Conservation (phyloP, 306 rosid species). For the Malus asiatica region DNA sequence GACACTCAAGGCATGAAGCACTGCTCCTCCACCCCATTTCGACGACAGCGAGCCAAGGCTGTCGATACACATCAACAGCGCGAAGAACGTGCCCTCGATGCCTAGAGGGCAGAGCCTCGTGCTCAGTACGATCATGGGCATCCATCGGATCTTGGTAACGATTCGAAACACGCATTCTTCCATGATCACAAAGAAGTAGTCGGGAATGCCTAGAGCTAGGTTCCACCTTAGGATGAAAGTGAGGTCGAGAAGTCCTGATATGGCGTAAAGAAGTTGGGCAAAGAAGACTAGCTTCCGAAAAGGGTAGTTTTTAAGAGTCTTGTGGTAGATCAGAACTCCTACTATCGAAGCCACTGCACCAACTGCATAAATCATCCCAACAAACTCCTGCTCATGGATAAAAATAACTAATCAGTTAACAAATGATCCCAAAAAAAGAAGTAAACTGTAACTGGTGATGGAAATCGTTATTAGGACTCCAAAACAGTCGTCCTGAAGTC, state of each 20-base stretch:
- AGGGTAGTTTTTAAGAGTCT: conserved; percentile 46
- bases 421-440: not conserved
- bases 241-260: conserved; percentile 57
- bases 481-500: too few relatives aligned
- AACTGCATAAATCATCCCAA: conserved; percentile 65
- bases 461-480: too few relatives aligned
- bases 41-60: conserved; percentile 49
- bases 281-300: conserved; percentile 47
- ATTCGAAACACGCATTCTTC: conserved; percentile 49
- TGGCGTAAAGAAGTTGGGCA: conserved; percentile 54
- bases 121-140: conserved; percentile 68
- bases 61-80: conserved; percentile 63
- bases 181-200: conserved; percentile 43
- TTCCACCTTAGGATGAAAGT: conserved; percentile 63
- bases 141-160: conserved; percentile 50
- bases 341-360: conserved; percentile 60
- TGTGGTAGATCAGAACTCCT: conserved; percentile 81
- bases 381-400: conserved; percentile 48
- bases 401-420: not conserved
- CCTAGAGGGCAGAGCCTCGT: conserved; percentile 61
- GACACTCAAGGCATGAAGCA: conserved; percentile 41
- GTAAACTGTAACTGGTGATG: too few relatives aligned
- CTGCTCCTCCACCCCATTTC: conserved; percentile 53
- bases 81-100: conserved; percentile 78
- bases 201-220: conserved; percentile 48